A percentile compares a stretch with the other conserved stretches of the same genome.
Evolutionary conservation across 1,284 basidiomycete species (phyloP).

Genomic region (Meira miltonrushii): DNA sequence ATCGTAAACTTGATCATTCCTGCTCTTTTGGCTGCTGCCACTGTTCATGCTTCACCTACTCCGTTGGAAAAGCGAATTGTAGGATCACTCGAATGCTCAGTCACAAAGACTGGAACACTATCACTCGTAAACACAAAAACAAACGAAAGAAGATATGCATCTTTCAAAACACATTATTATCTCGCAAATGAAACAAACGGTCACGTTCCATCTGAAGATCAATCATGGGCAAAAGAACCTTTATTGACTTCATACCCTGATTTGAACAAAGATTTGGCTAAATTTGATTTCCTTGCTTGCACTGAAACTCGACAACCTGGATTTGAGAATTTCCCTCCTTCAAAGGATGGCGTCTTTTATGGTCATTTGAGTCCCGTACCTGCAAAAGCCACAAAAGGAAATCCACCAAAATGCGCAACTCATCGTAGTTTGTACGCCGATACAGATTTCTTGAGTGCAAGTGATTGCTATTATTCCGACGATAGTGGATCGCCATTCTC

Average conservation of each 20-base stretch:
- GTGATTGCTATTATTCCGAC: conserved; percentile 6
- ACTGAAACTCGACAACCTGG: conserved; percentile 2
- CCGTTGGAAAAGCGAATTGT: background rate
- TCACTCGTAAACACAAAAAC: conserved; percentile 3
- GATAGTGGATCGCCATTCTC: conserved; percentile 9
- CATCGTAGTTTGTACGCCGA: background rate
- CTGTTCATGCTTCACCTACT: background rate
- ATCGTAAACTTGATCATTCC: no score
- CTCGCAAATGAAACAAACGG: background rate
- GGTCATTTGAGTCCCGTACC: conserved; percentile 1
- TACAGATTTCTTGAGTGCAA: background rate
- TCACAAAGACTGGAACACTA: conserved; percentile 3
- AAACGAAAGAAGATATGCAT: background rate
- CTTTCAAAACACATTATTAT: background rate
- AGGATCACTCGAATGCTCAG: background rate
- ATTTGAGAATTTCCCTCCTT: conserved; percentile 1
- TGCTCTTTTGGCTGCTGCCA: background rate
- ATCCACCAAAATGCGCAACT: background rate
- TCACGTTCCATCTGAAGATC: background rate
- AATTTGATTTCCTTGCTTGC: conserved; percentile 6
- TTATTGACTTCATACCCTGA: background rate
- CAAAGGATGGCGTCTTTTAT: conserved; percentile 2
- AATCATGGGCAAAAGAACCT: background rate
- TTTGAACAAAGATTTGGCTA: background rate
- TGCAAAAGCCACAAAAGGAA: background rate